phyloP scores from a whole-genome alignment of 2,329 filamentous ascomycete species.

The Ophiostoma sp. region DNA sequence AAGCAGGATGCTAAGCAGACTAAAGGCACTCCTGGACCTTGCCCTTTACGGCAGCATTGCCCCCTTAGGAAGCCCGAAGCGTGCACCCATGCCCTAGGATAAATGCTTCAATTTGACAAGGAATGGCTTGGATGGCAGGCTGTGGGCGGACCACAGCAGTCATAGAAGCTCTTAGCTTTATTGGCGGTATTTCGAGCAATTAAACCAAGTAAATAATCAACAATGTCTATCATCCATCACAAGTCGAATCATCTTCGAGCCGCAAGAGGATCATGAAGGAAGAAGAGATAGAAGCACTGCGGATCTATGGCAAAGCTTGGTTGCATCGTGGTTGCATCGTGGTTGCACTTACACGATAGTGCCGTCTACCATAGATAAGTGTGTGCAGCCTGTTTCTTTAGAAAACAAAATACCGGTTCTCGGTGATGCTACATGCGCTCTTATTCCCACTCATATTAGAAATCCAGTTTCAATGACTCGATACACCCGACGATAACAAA shows the following conservation, averaged over 20 bases:
- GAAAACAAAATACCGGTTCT: too few species aligned
- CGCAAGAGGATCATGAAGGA: neutral
- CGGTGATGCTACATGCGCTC: too few species aligned
- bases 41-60: slow-evolving; percentile 1
- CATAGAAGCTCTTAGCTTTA: neutral
- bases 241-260: neutral
- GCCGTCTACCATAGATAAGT: neutral
- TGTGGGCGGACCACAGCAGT: neutral
- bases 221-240: neutral
- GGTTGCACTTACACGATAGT: neutral
- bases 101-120: neutral
- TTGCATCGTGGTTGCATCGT: neutral
- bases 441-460: too few species aligned
- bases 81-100: neutral
- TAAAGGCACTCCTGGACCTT: neutral
- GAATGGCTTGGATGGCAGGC: neutral
- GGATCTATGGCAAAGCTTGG: neutral
- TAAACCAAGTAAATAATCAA: neutral
- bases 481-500: too few species aligned
- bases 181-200: too few species aligned
- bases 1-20: neutral
- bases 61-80: slow-evolving; percentile 9
- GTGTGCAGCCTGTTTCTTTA: too few species aligned
- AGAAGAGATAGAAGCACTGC: neutral
- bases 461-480: too few species aligned